Evolutionary conservation across 2,329 filamentous ascomycete genomes (phyloP).

Genomic region (Ascochyta clinopodiicola): DNA sequence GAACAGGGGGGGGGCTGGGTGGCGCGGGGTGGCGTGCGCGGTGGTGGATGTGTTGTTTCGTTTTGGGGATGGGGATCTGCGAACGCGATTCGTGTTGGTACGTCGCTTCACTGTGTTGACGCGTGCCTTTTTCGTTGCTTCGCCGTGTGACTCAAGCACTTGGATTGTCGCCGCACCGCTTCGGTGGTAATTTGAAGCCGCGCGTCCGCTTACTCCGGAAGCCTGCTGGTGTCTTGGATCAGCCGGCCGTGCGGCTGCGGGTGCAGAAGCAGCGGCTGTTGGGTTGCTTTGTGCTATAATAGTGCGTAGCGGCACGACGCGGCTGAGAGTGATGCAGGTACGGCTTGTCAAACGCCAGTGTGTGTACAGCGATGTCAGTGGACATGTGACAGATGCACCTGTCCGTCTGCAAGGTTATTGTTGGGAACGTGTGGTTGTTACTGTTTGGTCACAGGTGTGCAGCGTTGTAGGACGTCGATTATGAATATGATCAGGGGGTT

Average conservation of each 20-base stretch:
- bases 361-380: not conserved
- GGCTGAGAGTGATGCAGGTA: not conserved
- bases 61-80: no score
- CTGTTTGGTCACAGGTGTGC: not conserved
- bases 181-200: not conserved
- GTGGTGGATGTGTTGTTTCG: not conserved
- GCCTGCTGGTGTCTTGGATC: not conserved
- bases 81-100: no score
- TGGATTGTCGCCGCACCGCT: no score
- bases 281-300: not conserved
- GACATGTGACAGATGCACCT: not conserved
- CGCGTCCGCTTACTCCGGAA: not conserved
- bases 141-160: no score
- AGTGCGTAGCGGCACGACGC: no score
- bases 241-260: not conserved
- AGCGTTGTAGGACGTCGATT: not conserved
- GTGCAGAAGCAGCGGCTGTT: not conserved
- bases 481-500: not conserved
- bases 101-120: no score
- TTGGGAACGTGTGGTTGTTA: not conserved
- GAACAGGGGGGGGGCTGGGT: no score
- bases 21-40: no score
- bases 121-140: no score
- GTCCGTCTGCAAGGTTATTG: not conserved
- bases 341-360: conserved; percentile 1